Evolutionary conservation across 345 rosid genomes (phyloP).

Genomic region (Populus davidiana): DNA sequence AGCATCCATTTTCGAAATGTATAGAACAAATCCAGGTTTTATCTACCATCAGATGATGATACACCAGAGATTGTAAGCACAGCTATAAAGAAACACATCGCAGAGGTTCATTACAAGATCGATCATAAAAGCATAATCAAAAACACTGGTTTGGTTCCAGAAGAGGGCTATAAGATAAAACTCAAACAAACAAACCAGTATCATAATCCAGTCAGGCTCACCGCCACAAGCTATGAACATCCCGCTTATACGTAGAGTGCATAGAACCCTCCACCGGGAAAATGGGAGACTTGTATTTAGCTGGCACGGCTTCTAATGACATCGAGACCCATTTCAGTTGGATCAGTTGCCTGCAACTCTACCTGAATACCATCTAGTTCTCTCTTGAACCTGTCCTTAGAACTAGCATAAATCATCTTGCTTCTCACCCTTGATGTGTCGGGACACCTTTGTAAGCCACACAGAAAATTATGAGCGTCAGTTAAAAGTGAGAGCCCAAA

Average conservation of each 20-base stretch:
- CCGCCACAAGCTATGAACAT: slow-evolving; percentile 26
- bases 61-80: slow-evolving; percentile 2
- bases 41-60: slow-evolving; percentile 17
- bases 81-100: slow-evolving; percentile 1
- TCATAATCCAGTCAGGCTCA: slow-evolving; percentile 20
- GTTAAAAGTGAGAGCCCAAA: neutral
- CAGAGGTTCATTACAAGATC: slow-evolving; percentile 5
- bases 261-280: slow-evolving; percentile 5
- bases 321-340: slow-evolving; percentile 40
- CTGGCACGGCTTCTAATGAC: slow-evolving; percentile 30
- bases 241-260: slow-evolving; percentile 17
- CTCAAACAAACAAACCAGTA: slow-evolving; percentile 15
- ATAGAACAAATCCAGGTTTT: neutral
- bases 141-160: neutral
- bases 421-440: slow-evolving; percentile 36
- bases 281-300: neutral
- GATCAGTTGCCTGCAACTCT: slow-evolving; percentile 38
- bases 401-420: slow-evolving; percentile 43
- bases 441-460: slow-evolving; percentile 26
- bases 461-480: neutral
- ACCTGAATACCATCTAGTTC: slow-evolving; percentile 41
- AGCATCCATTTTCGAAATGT: neutral
- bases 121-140: neutral
- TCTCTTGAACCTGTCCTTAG: slow-evolving; percentile 39
- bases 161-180: neutral